Evolutionary conservation across 1,139 yeast species (phyloP), one percentile per base, ranked within the genome.

Genomic region (Geotrichum restrictum): DNA sequence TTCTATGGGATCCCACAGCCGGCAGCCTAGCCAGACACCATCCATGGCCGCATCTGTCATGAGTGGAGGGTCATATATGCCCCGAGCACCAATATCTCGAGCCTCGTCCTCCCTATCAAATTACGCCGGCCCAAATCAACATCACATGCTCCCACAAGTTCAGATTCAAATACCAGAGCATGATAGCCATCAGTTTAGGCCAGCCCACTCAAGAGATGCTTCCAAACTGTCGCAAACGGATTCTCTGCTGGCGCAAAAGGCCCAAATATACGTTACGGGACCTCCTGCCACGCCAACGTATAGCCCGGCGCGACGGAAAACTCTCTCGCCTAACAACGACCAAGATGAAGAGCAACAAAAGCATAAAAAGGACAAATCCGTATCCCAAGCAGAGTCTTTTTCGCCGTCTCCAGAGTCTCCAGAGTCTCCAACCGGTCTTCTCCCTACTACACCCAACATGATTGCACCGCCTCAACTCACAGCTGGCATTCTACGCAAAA

Each of bases 381-480:
- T n/a, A n/a, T n/a, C n/a, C n/a, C n/a, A n/a, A n/a, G n/a, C n/a
- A n/a, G n/a, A n/a, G n/a, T n/a, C n/a, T n/a, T n/a, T n/a, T n/a
- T n/a, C n/a, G n/a, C n/a, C n/a, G n/a, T n/a, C n/a, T 11, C 27
- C 42, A 3, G 16, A 21, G 10, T 13, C 42, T 13, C 42, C 29
- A 7, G 31, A 2, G 16, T 19, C 16, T 37, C 42, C 42, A 10
- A 13, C 16, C 10, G 42, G n/a, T 16, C 27, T n/a, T 13, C n/a
- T 39, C 29, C 38, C 38, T 32, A 31, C 47, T 14, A 43, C 38
- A 6, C 47, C 38, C n/a, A 10, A 18, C 5, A 32, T 19, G 31
- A 33, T 33, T 8, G 38, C 31, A 21, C 48, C 48, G 14, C 38
- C 31, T 11, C 38, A 19, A 8, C 11, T 13, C 10, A 18, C 27